Base-by-base conservation (phyloP, 768 basidiomycete species). In the Tylopilus sp. region DNA sequence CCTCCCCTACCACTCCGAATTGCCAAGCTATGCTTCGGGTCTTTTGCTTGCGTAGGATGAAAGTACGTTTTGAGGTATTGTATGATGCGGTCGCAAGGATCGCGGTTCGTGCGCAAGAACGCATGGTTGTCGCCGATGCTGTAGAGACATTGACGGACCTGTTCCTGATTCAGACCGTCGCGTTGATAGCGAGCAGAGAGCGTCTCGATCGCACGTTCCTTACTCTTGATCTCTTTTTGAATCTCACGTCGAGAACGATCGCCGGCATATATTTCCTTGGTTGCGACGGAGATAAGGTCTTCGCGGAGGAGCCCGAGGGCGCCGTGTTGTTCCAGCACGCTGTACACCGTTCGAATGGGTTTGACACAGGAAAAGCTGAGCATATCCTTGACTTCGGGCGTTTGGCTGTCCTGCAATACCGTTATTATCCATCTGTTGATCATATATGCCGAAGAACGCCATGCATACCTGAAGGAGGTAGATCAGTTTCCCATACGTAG, bases 101-200 rank as follows among this genome's bases (percentile, higher is more conserved):
- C 91, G 35, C 91, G 87, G 57, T 93, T 92, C 48, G 80, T 81
- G 25, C 91, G 81, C 56, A 92, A 70, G 76, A 93, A 93, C 11
- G 91, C 88, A 63, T 92, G 88, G 61, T 93, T 93, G 68, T 93
- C 91, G 3, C 91, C 91, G 45, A 93, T 91, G 59, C 86, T 88
- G 66, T 92, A 93, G 44, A 93, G 67, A 62, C 89, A 91, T 62
- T 91, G 86, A 26, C 85, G 78, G 10, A 90, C 71, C 42, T 76
- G 70, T 62, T 92, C 90, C 56, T 83, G 83, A 12, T 75, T 71
- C 18, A 90, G 75, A 6, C 77, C 79, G 17, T 75, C 71, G 18
- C 78, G 75, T 25, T 79, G 73, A 61, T 90, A 91, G 31, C 79
- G 81, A 20, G 73, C 46, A 2, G 90, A 79, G 3, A 93, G 79